Evolutionary conservation across 805 yeast species (phyloP).

Genomic region (Metschnikowia orientalis): DNA sequence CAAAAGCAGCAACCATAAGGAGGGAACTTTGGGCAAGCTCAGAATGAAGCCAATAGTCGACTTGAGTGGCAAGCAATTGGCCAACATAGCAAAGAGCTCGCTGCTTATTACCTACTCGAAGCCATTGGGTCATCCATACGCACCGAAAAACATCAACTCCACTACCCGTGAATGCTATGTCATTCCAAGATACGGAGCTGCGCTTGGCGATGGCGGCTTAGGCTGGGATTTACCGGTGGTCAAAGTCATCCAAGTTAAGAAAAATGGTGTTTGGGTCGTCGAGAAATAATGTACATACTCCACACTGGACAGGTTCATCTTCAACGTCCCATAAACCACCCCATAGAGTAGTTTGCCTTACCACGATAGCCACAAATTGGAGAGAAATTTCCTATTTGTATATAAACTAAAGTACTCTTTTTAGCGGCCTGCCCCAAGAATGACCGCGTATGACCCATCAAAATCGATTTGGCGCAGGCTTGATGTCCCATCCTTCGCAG

Average conservation of each 20-base stretch:
- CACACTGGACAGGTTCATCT: no score
- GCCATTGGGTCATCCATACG: conserved; percentile 87
- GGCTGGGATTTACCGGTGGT: conserved; percentile 88
- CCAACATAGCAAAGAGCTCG: conserved; percentile 71
- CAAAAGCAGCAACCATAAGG: conserved; percentile 43
- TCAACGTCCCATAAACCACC: no score
- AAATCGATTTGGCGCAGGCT: no score
- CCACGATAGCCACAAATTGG: no score
- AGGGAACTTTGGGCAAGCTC: conserved; percentile 40
- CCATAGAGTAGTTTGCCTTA: no score
- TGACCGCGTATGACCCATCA: no score
- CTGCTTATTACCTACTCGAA: conserved; percentile 79
- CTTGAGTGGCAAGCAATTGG: conserved; percentile 66
- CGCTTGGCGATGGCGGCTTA: conserved; percentile 73
- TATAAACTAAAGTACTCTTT: no score
- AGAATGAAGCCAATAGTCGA: conserved; percentile 77
- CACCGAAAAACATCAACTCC: conserved; percentile 62
- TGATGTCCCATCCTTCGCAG: no score
- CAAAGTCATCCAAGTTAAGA: conserved; percentile 68
- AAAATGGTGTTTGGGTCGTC: conserved; percentile 64
- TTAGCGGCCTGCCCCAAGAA: no score
- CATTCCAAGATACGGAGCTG: conserved; percentile 84
- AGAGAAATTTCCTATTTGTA: no score
- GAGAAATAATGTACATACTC: no score
- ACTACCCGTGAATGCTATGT: conserved; percentile 83